A percentile compares a stretch with the other conserved stretches of the same genome.
Conservation (phyloP, 192 early-diverging fungal species). For the Podila epigama region DNA sequence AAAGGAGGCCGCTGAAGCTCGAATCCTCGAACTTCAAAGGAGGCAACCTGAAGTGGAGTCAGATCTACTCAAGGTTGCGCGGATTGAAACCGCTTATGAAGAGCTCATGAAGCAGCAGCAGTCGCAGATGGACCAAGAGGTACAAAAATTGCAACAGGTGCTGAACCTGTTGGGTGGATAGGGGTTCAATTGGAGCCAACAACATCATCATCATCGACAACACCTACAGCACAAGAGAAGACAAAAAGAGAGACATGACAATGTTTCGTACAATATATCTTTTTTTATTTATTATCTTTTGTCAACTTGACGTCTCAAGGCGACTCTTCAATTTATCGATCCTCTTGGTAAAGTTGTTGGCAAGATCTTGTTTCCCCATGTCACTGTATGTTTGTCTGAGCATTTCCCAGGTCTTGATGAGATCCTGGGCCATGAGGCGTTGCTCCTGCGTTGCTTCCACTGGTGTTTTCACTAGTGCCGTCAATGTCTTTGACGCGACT, state of each 20-base stretch:
- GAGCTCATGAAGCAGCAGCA: slow-evolving; percentile 21
- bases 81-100: slow-evolving; percentile 8
- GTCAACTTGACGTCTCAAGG: not conserved
- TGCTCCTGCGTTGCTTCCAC: slow-evolving; percentile 9
- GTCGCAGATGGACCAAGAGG: slow-evolving; percentile 11
- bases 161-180: slow-evolving; percentile 7
- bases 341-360: slow-evolving; percentile 22
- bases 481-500: not conserved
- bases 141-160: slow-evolving; percentile 10
- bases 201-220: not conserved
- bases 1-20: slow-evolving; percentile 3
- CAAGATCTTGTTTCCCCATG: slow-evolving; percentile 40
- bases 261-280: not conserved
- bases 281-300: not conserved
- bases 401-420: slow-evolving; percentile 20
- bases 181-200: not conserved
- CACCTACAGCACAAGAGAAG: not conserved
- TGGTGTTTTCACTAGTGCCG: not conserved
- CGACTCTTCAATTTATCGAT: slow-evolving; percentile 16
- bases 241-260: not conserved
- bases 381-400: slow-evolving; percentile 21
- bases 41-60: slow-evolving; percentile 11
- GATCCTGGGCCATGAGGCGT: not conserved
- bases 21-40: not conserved
- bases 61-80: slow-evolving; percentile 4